Conservation (phyloP, 805 yeast genomes). For the Pichia membranifaciens region DNA sequence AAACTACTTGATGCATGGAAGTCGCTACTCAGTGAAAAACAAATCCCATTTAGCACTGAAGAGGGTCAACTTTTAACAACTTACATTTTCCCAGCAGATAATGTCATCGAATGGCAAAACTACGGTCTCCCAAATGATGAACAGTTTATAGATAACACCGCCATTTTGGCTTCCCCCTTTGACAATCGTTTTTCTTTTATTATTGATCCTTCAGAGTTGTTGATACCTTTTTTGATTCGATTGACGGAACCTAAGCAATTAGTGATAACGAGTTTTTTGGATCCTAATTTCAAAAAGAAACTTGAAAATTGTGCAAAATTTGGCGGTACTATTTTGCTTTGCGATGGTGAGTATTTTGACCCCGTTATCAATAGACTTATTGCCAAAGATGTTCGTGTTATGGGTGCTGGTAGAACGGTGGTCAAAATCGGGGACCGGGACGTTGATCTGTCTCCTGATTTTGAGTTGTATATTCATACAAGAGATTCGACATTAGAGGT, state of each 20-base stretch:
- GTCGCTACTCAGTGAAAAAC: slow-evolving; percentile 28
- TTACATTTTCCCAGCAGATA: slow-evolving; percentile 36
- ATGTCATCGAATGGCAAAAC: slow-evolving; percentile 44
- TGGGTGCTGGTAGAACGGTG: slow-evolving; percentile 71
- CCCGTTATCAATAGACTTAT: slow-evolving; percentile 65
- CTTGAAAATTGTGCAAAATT: slow-evolving; percentile 78
- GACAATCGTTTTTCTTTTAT: slow-evolving; percentile 45
- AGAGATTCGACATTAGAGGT: slow-evolving; percentile 45
- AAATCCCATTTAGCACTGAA: slow-evolving; percentile 34
- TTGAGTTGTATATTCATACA: slow-evolving; percentile 56
- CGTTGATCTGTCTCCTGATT: slow-evolving; percentile 62
- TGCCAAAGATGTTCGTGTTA: slow-evolving; percentile 49
- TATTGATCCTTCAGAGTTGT: slow-evolving; percentile 63
- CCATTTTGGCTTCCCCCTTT: slow-evolving; percentile 34
- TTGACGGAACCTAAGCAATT: slow-evolving; percentile 33
- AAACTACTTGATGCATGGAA: slow-evolving; percentile 20
- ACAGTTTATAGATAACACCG: slow-evolving; percentile 56
- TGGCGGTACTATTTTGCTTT: slow-evolving; percentile 68
- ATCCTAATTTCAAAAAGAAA: slow-evolving; percentile 57
- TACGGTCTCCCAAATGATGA: slow-evolving; percentile 55
- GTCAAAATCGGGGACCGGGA: slow-evolving; percentile 56
- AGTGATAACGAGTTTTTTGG: slow-evolving; percentile 63
- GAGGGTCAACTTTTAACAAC: slow-evolving; percentile 24
- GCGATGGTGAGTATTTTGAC: slow-evolving; percentile 77
- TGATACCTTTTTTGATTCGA: slow-evolving; percentile 37